These are phyloP conservation scores for Aquilaria agallochum DNA, from an alignment of 441 rosid species.

Conservation along the genomic window DNA sequence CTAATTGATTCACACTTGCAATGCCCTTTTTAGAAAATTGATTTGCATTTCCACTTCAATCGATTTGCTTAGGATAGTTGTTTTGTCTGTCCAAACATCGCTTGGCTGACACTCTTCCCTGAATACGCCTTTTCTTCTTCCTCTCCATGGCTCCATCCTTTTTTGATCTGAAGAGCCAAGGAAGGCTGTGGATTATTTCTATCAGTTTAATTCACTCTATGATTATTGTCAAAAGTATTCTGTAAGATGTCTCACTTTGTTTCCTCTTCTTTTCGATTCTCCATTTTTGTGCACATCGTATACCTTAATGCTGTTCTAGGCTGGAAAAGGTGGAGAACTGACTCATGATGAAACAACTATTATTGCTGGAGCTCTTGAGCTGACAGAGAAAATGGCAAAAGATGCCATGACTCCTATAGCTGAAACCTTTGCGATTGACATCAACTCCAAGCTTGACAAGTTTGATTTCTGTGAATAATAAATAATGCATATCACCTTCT, in stretches of 20 bases:
- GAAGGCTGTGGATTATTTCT: too few species aligned
- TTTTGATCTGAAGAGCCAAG: too few species aligned
- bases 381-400: constrained; percentile 43
- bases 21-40: background rate
- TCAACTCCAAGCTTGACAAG: constrained; percentile 48
- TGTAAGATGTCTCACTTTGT: background rate
- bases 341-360: constrained; percentile 57
- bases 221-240: too few species aligned
- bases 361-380: constrained; percentile 59
- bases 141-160: too few species aligned
- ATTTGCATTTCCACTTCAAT: too few species aligned
- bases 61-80: too few species aligned
- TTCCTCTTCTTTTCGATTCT: background rate
- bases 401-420: constrained; percentile 61
- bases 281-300: background rate
- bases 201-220: too few species aligned
- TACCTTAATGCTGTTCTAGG: constrained; percentile 22
- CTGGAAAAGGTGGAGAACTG: constrained; percentile 67
- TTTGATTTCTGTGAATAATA: constrained; percentile 9
- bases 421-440: constrained; percentile 52
- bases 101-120: too few species aligned
- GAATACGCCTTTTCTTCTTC: too few species aligned
- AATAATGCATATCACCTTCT: constrained; percentile 10
- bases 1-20: too few species aligned
- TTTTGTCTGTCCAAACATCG: too few species aligned